Evolutionary conservation across 306 rosid species (phyloP).

Genomic region (Quercus glauca): DNA sequence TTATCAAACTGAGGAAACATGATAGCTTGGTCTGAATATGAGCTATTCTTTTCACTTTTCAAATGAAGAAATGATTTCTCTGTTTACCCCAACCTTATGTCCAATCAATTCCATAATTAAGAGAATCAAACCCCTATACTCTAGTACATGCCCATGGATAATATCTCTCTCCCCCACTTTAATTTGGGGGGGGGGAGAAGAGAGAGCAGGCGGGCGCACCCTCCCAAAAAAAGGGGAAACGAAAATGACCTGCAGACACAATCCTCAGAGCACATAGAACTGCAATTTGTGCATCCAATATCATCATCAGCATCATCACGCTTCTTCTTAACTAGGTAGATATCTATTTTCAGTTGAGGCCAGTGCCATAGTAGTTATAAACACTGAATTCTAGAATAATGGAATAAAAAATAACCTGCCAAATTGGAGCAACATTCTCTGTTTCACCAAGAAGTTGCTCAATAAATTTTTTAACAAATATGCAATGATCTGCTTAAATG

Average conservation of each 20-base stretch:
- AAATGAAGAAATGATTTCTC: neutral
- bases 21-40: neutral
- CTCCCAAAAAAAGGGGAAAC: slow-evolving; percentile 2
- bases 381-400: neutral
- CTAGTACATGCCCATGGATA: too few species aligned
- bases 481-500: neutral
- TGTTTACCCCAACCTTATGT: neutral
- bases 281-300: slow-evolving; percentile 73
- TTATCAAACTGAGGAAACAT: neutral
- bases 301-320: slow-evolving; percentile 68
- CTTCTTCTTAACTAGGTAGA: slow-evolving; percentile 83
- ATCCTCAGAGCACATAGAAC: slow-evolving; percentile 59
- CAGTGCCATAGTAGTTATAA: slow-evolving; percentile 13
- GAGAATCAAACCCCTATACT: too few species aligned
- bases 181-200: too few species aligned
- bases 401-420: neutral
- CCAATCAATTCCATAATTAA: too few species aligned
- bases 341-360: slow-evolving; percentile 62
- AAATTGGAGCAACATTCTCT: neutral
- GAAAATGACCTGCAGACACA: slow-evolving; percentile 84
- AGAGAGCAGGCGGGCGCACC: too few species aligned
- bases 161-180: too few species aligned
- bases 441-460: slow-evolving; percentile 3
- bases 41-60: too few species aligned
- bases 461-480: slow-evolving; percentile 13